Evolutionary conservation across 495 filamentous ascomycete species (phyloP).

Genomic region (Chaetomidium leptoderma): DNA sequence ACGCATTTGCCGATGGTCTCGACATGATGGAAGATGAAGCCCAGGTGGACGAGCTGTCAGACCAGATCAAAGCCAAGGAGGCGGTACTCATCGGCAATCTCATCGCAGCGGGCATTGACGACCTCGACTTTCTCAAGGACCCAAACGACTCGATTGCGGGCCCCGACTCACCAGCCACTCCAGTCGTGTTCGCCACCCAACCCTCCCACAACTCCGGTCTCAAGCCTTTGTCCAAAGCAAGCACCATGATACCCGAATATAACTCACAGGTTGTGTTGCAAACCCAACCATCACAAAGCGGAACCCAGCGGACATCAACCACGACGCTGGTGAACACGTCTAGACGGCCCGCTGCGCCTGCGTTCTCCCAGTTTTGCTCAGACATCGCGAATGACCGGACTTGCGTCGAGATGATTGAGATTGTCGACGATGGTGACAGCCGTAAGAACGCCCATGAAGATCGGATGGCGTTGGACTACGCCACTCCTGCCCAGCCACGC

Average conservation of each 20-base stretch:
- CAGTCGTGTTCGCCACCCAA: slow-evolving; percentile 27
- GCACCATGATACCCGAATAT: slow-evolving; percentile 32
- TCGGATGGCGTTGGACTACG: slow-evolving; percentile 10
- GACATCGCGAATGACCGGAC: slow-evolving; percentile 8
- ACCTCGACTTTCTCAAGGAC: slow-evolving; percentile 33
- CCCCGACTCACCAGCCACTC: slow-evolving; percentile 19
- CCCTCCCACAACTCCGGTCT: slow-evolving; percentile 1
- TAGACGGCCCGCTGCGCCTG: not conserved
- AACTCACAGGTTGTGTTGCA: slow-evolving; percentile 47
- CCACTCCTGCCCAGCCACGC: not conserved
- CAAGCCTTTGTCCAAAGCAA: slow-evolving; percentile 20
- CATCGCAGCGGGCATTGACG: slow-evolving; percentile 36
- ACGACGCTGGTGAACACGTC: not conserved
- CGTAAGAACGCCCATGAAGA: slow-evolving; percentile 33
- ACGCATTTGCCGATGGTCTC: slow-evolving; percentile 36
- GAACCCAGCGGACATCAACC: not conserved
- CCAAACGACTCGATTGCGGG: slow-evolving; percentile 22
- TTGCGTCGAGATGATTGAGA: slow-evolving; percentile 28
- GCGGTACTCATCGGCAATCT: slow-evolving; percentile 28
- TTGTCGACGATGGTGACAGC: slow-evolving; percentile 40
- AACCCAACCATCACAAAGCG: slow-evolving; percentile 37
- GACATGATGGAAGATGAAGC: slow-evolving; percentile 40
- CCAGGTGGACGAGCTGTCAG: slow-evolving; percentile 34
- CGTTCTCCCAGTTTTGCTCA: slow-evolving; percentile 1
- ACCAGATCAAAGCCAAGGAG: slow-evolving; percentile 30